Evolutionary conservation across 2,329 filamentous ascomycete species (phyloP).

Genomic region (Talaromyces piceae): DNA sequence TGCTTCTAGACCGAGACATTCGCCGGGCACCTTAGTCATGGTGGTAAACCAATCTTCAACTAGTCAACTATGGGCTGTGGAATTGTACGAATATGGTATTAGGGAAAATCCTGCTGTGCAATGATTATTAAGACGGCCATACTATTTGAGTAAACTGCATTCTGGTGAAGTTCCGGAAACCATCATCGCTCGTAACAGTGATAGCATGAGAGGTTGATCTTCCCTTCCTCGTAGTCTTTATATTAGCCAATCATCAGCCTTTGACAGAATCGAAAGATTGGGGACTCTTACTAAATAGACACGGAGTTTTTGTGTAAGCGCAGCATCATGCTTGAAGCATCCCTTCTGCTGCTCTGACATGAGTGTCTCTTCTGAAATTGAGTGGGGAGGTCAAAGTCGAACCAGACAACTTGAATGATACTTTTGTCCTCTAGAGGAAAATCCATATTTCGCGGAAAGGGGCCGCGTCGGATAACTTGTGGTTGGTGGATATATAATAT

Average conservation of each 20-base stretch:
- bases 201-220: neutral
- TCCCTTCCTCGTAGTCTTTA: neutral
- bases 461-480: constrained; percentile 12
- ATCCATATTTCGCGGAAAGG: constrained; percentile 16
- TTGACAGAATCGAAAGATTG: neutral
- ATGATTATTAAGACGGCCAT: too few species aligned
- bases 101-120: too few species aligned
- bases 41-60: too few species aligned
- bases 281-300: neutral
- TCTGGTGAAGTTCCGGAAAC: too few species aligned
- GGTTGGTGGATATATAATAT: constrained; percentile 14
- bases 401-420: constrained; percentile 15
- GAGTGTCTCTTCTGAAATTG: constrained; percentile 5
- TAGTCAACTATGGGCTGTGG: too few species aligned
- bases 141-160: too few species aligned
- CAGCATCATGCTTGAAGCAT: constrained; percentile 13
- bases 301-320: neutral
- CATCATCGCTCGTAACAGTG: neutral
- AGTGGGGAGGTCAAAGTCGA: constrained; percentile 16
- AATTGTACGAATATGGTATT: too few species aligned
- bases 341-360: constrained; percentile 2
- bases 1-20: neutral
- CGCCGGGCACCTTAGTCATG: neutral
- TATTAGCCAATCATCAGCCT: neutral
- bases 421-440: constrained; percentile 6